phyloP scores from a whole-genome alignment of 1,284 basidiomycete genomes.

The Ceratobasidium sp. region DNA sequence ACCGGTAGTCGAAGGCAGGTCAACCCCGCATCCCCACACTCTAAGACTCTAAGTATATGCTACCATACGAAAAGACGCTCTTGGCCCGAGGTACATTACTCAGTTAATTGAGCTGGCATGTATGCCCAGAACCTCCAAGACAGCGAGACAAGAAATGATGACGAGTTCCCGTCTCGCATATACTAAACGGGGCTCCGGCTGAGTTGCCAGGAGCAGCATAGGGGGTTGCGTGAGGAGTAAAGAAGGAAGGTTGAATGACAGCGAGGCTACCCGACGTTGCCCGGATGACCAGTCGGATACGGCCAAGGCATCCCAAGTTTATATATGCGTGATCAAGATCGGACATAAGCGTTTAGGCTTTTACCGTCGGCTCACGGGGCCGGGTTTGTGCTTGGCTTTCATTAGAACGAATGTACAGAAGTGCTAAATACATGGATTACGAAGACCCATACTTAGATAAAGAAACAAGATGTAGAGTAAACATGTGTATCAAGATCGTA shows the following conservation, averaged over 20 bases:
- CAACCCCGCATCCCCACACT: background rate
- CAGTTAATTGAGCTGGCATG: slow-evolving; percentile 8
- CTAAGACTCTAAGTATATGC: background rate
- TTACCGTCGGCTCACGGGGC: slow-evolving; percentile 1
- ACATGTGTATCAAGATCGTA: background rate
- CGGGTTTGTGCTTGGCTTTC: background rate
- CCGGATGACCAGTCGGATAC: background rate
- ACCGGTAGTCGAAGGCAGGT: no score
- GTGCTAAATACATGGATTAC: background rate
- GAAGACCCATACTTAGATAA: background rate
- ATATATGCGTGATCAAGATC: background rate
- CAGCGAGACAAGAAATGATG: background rate
- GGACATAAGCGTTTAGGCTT: background rate
- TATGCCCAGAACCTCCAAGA: background rate
- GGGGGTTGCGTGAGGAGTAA: background rate
- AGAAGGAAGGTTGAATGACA: background rate
- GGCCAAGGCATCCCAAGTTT: background rate
- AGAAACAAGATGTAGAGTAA: background rate
- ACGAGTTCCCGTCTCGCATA: background rate
- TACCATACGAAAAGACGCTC: background rate
- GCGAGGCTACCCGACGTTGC: background rate
- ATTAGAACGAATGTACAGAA: background rate
- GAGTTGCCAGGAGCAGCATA: background rate
- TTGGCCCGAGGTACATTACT: background rate
- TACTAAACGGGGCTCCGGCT: background rate